Evolutionary conservation across 768 basidiomycete species (phyloP).

Genomic region (Lepiota venenata): DNA sequence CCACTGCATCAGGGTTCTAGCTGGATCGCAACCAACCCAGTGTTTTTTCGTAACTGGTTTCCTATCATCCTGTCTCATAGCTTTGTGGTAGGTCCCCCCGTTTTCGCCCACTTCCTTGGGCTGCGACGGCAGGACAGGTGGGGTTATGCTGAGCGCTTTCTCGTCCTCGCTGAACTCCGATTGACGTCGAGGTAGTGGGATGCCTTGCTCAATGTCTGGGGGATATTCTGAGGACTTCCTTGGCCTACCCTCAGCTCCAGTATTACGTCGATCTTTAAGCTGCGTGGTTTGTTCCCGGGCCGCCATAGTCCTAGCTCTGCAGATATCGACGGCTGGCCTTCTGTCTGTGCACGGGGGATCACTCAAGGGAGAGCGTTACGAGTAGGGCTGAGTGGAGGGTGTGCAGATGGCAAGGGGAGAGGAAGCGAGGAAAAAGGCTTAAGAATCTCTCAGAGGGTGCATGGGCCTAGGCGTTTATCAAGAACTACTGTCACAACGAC

Average conservation of each 20-base stretch:
- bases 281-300: too few species aligned
- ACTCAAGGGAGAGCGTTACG: too few species aligned
- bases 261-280: too few species aligned
- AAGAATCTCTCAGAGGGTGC: too few species aligned
- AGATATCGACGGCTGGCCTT: too few species aligned
- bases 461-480: neutral
- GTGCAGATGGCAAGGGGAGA: too few species aligned
- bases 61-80: neutral
- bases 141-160: neutral
- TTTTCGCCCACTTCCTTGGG: neutral
- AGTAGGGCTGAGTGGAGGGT: too few species aligned
- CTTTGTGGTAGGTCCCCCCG: too few species aligned
- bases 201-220: constrained; percentile 3
- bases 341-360: too few species aligned
- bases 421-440: too few species aligned
- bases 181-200: neutral
- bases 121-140: neutral
- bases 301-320: too few species aligned
- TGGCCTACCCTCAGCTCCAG: neutral
- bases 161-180: neutral
- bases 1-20: neutral
- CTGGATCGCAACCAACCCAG: neutral
- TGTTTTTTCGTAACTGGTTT: neutral
- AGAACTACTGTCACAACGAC: neutral
- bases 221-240: neutral